Evolutionary conservation across 805 yeast genomes (phyloP), one percentile per base, ranked within the genome.

Genomic region (Teunomyces pallodes): DNA sequence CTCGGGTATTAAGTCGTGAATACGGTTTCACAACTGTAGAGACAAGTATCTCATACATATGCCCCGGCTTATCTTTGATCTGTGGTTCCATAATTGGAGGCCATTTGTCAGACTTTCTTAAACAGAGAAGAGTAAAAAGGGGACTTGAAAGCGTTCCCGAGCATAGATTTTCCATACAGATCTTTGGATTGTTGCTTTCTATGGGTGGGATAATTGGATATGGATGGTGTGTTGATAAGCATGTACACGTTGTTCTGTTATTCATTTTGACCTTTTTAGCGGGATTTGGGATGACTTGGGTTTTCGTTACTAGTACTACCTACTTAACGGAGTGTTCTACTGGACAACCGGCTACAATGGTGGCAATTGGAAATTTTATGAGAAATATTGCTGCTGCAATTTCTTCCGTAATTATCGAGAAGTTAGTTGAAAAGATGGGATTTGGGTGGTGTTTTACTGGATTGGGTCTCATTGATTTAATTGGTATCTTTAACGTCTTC

Each of bases 251-350:
- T 30, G 71, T 61, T 0, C 51, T 72, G 5, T 66, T 78, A 3
- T 70, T 76, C 45, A 65, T 76, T 4, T 74, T 75, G 50, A 60
- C 77, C 0, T 78, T 76, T 49, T 55, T 79, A 4, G 65, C 67
- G 28, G 82, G 82, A 0, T 76, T 77, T 54, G 83, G 84, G 1
- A 70, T 79, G 69, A 76, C 83, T 0, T 80, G 82, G 77, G 76
- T 78, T 28, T 77, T 79, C 50, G 76, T 77, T 16, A 72, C 79
- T 0, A 76, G 76, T 3, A 79, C 81, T 50, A 77, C 84, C 0
- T 80, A 80, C 56, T 57, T 80, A 43, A 74, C 82, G 1, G 84
- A 80, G 51, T 66, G 79, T 33, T 65, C 77, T 9, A 65, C 74
- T 4, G 73, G 70, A 1, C 79, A 76, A 52, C 77, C 83, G 1